A percentile compares a stretch with the other conserved stretches of the same genome.
These are phyloP conservation scores for Sporothrix inflata DNA, from an alignment of 2,329 filamentous ascomycete genomes.

Conservation along the genomic window DNA sequence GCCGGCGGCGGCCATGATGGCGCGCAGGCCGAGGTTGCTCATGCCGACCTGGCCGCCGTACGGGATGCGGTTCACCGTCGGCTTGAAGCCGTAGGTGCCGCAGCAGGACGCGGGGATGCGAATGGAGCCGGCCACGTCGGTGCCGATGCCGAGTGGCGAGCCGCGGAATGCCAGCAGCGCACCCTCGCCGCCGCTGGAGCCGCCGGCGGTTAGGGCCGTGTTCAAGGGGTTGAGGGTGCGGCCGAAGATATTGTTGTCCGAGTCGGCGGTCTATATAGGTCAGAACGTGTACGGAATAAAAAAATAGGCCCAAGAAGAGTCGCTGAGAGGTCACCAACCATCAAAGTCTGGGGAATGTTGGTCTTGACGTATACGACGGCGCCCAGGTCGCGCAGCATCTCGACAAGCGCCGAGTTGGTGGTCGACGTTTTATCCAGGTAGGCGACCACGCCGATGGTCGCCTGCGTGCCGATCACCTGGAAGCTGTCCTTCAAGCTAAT, in stretches of 20 bases:
- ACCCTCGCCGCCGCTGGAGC: slow-evolving; percentile 45
- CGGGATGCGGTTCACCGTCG: slow-evolving; percentile 18
- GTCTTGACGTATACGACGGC: slow-evolving; percentile 37
- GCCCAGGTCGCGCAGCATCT: slow-evolving; percentile 36
- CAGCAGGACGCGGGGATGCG: slow-evolving; percentile 40
- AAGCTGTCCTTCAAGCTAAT: slow-evolving; percentile 46
- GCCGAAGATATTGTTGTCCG: slow-evolving; percentile 42
- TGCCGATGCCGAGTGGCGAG: slow-evolving; percentile 42
- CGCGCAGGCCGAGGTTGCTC: not conserved
- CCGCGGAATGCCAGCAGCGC: slow-evolving; percentile 42
- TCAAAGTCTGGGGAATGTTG: slow-evolving; percentile 36
- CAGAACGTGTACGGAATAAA: too few relatives aligned
- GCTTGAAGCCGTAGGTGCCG: slow-evolving; percentile 40
- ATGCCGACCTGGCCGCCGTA: not conserved
- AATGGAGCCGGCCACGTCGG: slow-evolving; percentile 40
- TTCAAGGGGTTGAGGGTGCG: slow-evolving; percentile 43
- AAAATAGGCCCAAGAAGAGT: too few relatives aligned
- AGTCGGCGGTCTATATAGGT: too few relatives aligned
- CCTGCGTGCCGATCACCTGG: not conserved
- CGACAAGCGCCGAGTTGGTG: too few relatives aligned
- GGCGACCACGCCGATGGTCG: not conserved
- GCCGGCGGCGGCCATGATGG: not conserved
- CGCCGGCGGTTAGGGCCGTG: slow-evolving; percentile 41
- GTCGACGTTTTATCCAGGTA: too few relatives aligned
- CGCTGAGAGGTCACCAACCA: too few relatives aligned